These are phyloP conservation scores for Mercurialis annua DNA, from an alignment of 345 rosid genomes.

Conservation along the genomic window DNA sequence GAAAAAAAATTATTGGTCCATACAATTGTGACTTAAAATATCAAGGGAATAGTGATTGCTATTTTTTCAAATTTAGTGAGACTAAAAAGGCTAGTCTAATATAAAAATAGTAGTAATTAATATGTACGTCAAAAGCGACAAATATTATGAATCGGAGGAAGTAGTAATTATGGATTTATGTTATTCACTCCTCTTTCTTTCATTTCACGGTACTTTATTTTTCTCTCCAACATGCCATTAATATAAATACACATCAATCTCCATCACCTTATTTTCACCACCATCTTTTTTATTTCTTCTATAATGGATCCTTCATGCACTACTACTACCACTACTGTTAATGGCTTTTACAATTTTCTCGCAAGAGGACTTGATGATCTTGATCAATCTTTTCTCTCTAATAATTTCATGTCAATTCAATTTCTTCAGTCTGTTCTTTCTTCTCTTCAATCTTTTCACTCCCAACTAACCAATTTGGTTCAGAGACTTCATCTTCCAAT, in stretches of 20 bases:
- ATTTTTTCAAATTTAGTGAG: no score
- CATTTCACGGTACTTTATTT: background rate
- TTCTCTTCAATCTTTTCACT: conserved; percentile 46
- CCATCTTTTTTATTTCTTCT: background rate
- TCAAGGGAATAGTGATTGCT: no score
- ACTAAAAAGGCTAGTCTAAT: no score
- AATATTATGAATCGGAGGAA: no score
- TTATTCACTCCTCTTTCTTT: conserved; percentile 2
- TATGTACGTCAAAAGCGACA: no score
- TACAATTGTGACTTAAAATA: no score
- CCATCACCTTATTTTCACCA: conserved; percentile 35
- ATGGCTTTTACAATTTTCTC: conserved; percentile 48
- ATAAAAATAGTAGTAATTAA: no score
- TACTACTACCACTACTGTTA: conserved; percentile 33
- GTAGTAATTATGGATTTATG: no score
- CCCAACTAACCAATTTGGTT: conserved; percentile 48
- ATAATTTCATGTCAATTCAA: conserved; percentile 47
- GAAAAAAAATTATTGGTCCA: no score
- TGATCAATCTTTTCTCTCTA: conserved; percentile 28
- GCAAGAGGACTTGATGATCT: conserved; percentile 46
- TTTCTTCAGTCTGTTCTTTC: conserved; percentile 43
- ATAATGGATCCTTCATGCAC: conserved; percentile 46
- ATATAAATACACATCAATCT: conserved; percentile 41
- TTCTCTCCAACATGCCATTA: conserved; percentile 14
- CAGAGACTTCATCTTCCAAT: conserved; percentile 57